phyloP scores from a whole-genome alignment of 805 yeast genomes.

The Metschnikowia sp. region DNA sequence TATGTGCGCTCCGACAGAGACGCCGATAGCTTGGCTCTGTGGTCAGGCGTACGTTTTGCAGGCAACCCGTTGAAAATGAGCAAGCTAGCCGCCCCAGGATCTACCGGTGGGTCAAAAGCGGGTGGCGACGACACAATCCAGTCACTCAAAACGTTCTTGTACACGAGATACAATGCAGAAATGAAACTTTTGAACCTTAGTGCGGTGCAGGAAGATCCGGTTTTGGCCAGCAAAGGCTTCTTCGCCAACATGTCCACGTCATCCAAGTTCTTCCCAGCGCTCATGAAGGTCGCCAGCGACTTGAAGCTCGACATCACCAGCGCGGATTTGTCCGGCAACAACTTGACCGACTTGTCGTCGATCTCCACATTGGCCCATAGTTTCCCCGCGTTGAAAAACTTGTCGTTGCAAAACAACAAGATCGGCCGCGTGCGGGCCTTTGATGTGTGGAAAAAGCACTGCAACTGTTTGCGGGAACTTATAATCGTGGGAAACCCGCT shows the following conservation, averaged over 20 bases:
- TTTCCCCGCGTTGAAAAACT: slow-evolving; percentile 72
- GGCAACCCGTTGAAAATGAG: slow-evolving; percentile 61
- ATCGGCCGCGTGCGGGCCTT: slow-evolving; percentile 56
- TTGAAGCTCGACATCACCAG: slow-evolving; percentile 58
- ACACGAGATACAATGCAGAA: slow-evolving; percentile 62
- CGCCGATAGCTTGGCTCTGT: slow-evolving; percentile 54
- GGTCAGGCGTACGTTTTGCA: slow-evolving; percentile 81
- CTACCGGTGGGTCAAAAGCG: slow-evolving; percentile 3
- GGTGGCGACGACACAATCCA: slow-evolving; percentile 48
- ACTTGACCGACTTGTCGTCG: slow-evolving; percentile 55
- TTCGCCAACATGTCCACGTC: slow-evolving; percentile 59
- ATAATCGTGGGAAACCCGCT: slow-evolving; percentile 80
- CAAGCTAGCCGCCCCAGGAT: slow-evolving; percentile 21
- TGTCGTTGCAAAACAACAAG: slow-evolving; percentile 76
- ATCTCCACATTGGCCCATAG: slow-evolving; percentile 65
- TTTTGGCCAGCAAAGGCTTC: slow-evolving; percentile 57
- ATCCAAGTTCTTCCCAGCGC: slow-evolving; percentile 84
- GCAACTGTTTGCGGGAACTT: slow-evolving; percentile 69
- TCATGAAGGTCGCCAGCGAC: slow-evolving; percentile 74
- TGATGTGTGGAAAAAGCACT: slow-evolving; percentile 75
- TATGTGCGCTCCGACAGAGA: slow-evolving; percentile 52
- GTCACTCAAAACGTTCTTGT: slow-evolving; percentile 58
- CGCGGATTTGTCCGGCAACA: slow-evolving; percentile 61
- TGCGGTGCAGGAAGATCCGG: slow-evolving; percentile 60
- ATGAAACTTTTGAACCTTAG: slow-evolving; percentile 67